Conservation (phyloP, 768 basidiomycete genomes). For the Suillus alpinus region DNA sequence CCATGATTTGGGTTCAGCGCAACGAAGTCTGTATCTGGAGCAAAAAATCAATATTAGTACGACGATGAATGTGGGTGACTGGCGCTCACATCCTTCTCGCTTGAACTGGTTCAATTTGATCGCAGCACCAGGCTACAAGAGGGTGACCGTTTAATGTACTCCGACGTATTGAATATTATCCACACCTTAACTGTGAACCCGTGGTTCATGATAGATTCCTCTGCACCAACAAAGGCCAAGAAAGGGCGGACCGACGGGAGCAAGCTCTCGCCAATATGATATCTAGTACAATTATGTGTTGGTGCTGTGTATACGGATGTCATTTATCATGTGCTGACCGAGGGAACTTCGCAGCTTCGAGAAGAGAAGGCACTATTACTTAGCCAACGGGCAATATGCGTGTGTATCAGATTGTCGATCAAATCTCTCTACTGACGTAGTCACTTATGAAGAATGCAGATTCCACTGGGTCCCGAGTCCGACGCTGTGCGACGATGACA, state of each 20-base stretch:
- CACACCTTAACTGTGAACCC: conserved; percentile 51
- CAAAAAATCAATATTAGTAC: neutral
- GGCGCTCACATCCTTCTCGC: conserved; percentile 54
- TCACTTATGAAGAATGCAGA: too few relatives aligned
- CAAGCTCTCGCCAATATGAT: conserved; percentile 59
- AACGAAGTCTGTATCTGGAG: conserved; percentile 57
- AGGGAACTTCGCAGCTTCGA: conserved; percentile 57
- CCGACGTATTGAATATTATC: neutral
- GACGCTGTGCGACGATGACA: too few relatives aligned
- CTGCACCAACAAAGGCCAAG: conserved; percentile 55
- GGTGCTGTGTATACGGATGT: neutral
- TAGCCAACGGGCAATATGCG: too few relatives aligned
- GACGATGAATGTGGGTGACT: neutral
- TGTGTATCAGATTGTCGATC: too few relatives aligned
- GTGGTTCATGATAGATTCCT: conserved; percentile 45
- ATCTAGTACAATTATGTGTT: conserved; percentile 29
- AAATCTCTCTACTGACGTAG: too few relatives aligned
- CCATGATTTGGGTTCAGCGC: conserved; percentile 52
- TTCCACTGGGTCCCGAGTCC: too few relatives aligned
- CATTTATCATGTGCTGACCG: conserved; percentile 51
- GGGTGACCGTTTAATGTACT: neutral
- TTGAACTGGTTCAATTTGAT: conserved; percentile 65
- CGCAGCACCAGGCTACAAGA: conserved; percentile 54
- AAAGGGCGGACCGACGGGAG: conserved; percentile 60
- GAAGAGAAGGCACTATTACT: too few relatives aligned